Evolutionary conservation across 371 early-diverging fungal species (phyloP), one percentile per base, ranked within the genome.

Genomic region (Thermomucor indicae-seudaticae): DNA sequence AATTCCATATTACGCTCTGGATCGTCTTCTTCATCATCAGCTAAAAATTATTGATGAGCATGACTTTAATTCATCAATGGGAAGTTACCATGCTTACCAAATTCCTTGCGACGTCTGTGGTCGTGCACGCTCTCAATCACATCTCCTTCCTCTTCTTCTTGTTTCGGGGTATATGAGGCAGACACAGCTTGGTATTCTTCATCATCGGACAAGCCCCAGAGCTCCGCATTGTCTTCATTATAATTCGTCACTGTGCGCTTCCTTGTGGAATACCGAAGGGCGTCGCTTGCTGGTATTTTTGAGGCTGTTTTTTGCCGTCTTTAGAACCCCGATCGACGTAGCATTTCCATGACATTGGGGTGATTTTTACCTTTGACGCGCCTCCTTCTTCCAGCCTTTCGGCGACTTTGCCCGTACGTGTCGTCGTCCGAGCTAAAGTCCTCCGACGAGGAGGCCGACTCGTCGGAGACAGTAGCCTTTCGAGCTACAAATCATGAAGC

Each of bases 1-100:
- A 85, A 96, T 69, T 92, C 90, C 56, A 88, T 60, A 47, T 88
- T 86, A 27, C 49, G 58, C 47, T 80, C 78, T 23, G 82, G 81
- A 22, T 60, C 61, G 23, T 73, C 78, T 29, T 68, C 60, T 14
- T 68, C 73, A 6, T 70, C 70, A 41, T 78, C 78, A 53, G 52
- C 63, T 47, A 50, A 51, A 55, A 11, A 29, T 30, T 35, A 22
- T 46, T 29, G 0, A 19, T 46, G 19, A 14, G 24, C 11, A 45
- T 28, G 29, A 6, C 16, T 28, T 17, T 17, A 14, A 29, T 25
- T 29, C 12, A 11, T 4, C 0, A 6, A 12, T 45, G 16, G 30
- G 24, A 4, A 6, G 4, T 1, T 24, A 10, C 30, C 39, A 29
- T 27, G 30, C 35, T 20, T 56, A 65, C 55, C 53, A 29, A 30